These are phyloP conservation scores for Dalbergia oliveri DNA, from an alignment of 306 rosid species.

Conservation along the genomic window DNA sequence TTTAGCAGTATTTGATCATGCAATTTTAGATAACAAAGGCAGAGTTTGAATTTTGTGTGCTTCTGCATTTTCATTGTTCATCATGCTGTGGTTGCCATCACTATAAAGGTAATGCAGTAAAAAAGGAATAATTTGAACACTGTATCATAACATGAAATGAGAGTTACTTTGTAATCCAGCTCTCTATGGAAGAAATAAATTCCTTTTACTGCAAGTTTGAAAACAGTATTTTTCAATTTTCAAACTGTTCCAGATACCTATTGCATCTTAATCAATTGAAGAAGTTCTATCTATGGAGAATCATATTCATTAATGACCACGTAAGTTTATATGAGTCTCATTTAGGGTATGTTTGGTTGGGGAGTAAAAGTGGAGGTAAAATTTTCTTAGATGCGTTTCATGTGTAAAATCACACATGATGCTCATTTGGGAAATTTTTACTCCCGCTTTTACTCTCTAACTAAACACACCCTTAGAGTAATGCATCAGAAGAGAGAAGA, in stretches of 20 bases:
- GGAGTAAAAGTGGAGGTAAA: too few relatives aligned
- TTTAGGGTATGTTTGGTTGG: too few relatives aligned
- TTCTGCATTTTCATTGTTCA: background rate
- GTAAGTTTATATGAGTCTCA: background rate
- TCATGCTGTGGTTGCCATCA: slow-evolving; percentile 15
- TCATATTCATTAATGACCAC: slow-evolving; percentile 18
- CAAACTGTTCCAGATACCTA: slow-evolving; percentile 29
- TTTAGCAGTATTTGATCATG: background rate
- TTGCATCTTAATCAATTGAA: background rate
- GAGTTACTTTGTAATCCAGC: background rate
- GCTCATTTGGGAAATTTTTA: too few relatives aligned
- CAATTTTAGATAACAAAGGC: background rate
- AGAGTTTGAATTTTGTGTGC: background rate
- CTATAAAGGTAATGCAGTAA: background rate
- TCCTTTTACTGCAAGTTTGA: background rate
- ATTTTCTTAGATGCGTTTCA: too few relatives aligned
- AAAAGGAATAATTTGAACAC: slow-evolving; percentile 23
- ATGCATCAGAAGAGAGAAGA: slow-evolving; percentile 41
- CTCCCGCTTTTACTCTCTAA: too few relatives aligned
- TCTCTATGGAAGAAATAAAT: too few relatives aligned
- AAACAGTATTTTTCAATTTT: background rate
- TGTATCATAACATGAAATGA: background rate
- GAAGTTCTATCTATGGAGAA: slow-evolving; percentile 15
- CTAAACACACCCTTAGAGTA: too few relatives aligned
- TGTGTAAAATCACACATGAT: too few relatives aligned